Percentiles rank a stretch among this genome's conserved stretches.
These are phyloP conservation scores for Phylloporus scabripes DNA, from an alignment of 768 basidiomycete genomes.

Conservation along the genomic window DNA sequence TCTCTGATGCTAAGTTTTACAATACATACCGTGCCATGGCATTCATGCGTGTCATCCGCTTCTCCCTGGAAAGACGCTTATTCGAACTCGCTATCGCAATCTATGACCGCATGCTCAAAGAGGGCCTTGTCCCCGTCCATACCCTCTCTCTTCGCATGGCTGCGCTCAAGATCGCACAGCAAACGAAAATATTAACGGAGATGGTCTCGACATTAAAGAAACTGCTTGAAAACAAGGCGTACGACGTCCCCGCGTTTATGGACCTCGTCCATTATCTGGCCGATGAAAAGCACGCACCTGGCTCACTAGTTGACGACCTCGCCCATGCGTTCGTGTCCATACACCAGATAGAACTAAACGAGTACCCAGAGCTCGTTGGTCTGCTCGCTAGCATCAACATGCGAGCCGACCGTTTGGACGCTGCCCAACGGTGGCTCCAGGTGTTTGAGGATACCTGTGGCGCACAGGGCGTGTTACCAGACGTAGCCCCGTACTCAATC, in stretches of 20 bases:
- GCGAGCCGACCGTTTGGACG: slow-evolving; percentile 28
- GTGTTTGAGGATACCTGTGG: slow-evolving; percentile 22
- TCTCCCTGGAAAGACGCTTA: slow-evolving; percentile 36
- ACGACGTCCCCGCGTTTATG: slow-evolving; percentile 22
- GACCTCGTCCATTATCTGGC: slow-evolving; percentile 24
- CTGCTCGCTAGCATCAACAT: slow-evolving; percentile 36
- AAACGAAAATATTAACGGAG: slow-evolving; percentile 1
- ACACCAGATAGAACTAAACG: slow-evolving; percentile 18
- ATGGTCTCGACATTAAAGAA: slow-evolving; percentile 2
- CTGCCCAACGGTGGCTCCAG: slow-evolving; percentile 28
- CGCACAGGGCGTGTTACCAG: slow-evolving; percentile 8
- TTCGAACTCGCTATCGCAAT: slow-evolving; percentile 37
- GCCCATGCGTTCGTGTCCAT: slow-evolving; percentile 18
- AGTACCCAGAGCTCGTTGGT: slow-evolving; percentile 31
- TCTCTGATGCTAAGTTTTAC: slow-evolving; percentile 24
- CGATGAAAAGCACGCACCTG: slow-evolving; percentile 10
- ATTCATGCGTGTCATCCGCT: slow-evolving; percentile 37
- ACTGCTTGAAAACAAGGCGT: slow-evolving; percentile 12
- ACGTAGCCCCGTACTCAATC: slow-evolving; percentile 32
- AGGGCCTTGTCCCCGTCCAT: slow-evolving; percentile 35
- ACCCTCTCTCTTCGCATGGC: slow-evolving; percentile 39
- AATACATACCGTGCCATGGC: slow-evolving; percentile 26
- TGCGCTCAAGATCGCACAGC: slow-evolving; percentile 26
- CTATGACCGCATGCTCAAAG: slow-evolving; percentile 38
- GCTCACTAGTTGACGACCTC: slow-evolving; percentile 18